A percentile compares a stretch with the other conserved stretches of the same genome.
phyloP scores from a whole-genome alignment of 495 filamentous ascomycete genomes.

The Glonium stellatum region DNA sequence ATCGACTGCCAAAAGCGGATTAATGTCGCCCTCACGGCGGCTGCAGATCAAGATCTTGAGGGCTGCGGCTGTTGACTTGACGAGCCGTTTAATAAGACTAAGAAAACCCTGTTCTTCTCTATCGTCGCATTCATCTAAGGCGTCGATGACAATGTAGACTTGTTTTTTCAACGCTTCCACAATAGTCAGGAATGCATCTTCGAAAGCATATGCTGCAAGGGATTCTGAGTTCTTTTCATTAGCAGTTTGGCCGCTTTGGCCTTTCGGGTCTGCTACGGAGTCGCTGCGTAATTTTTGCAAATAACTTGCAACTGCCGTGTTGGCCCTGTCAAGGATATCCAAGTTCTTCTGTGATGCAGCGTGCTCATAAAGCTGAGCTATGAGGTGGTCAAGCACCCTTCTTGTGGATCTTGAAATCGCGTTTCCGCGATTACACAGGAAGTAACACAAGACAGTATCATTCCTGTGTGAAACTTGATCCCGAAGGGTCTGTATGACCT shows the following conservation, averaged over 20 bases:
- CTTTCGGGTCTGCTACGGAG: background rate
- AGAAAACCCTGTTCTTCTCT: background rate
- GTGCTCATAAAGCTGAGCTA: background rate
- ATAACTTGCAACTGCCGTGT: background rate
- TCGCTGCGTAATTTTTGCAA: background rate
- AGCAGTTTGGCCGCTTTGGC: background rate
- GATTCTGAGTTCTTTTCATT: no score
- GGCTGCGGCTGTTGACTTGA: background rate
- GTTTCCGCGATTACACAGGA: background rate
- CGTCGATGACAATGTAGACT: conserved; percentile 2
- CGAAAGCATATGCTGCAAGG: no score
- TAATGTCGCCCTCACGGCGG: no score
- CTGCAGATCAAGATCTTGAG: background rate
- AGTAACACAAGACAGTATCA: background rate
- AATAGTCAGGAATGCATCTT: background rate
- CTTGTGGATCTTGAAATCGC: background rate
- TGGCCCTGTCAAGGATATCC: background rate
- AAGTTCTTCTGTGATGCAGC: background rate
- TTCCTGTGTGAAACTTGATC: background rate
- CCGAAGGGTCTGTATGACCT: background rate
- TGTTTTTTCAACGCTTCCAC: background rate
- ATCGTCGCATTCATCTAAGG: conserved; percentile 1
- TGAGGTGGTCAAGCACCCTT: background rate
- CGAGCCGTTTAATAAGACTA: background rate
- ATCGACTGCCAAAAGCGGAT: background rate